Percentiles rank a stretch among this genome's conserved stretches.
phyloP scores from a whole-genome alignment of 495 filamentous ascomycete genomes.

The Xylaria curta region DNA sequence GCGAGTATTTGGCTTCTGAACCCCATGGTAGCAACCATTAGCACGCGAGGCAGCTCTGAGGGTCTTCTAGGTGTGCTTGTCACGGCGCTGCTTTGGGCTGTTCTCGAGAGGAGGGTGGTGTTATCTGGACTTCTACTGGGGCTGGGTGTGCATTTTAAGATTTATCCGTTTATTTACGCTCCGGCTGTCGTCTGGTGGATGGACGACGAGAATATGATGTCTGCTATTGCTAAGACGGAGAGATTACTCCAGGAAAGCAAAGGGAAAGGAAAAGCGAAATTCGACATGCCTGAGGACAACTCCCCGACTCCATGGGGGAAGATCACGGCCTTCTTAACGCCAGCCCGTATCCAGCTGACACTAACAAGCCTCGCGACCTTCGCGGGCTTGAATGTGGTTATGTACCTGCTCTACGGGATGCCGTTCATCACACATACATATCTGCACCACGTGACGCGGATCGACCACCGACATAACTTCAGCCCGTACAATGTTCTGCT shows the following conservation, averaged over 20 bases:
- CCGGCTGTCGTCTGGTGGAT: constrained; percentile 87
- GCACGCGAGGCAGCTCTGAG: constrained; percentile 91
- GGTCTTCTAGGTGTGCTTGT: constrained; percentile 86
- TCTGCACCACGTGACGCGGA: constrained; percentile 87
- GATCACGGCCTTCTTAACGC: constrained; percentile 64
- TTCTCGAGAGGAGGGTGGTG: constrained; percentile 60
- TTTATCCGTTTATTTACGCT: constrained; percentile 96
- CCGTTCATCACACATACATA: constrained; percentile 89
- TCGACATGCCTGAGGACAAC: background rate
- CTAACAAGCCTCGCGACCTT: constrained; percentile 75
- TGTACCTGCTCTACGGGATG: constrained; percentile 75
- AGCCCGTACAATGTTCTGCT: constrained; percentile 93
- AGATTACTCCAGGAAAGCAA: background rate
- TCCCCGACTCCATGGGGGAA: background rate
- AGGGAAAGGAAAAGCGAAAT: background rate
- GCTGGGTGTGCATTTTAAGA: constrained; percentile 93
- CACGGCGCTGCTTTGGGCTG: constrained; percentile 80
- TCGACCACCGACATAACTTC: constrained; percentile 98
- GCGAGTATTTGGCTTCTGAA: constrained; percentile 92
- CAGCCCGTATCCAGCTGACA: constrained; percentile 64
- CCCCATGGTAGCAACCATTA: constrained; percentile 97
- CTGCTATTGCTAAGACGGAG: background rate
- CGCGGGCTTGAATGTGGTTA: constrained; percentile 68
- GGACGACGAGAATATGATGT: constrained; percentile 57
- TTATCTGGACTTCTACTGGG: constrained; percentile 82